These are phyloP conservation scores for Aspergillus novoparasiticus DNA, from an alignment of 2,329 filamentous ascomycete genomes.

Conservation along the genomic window DNA sequence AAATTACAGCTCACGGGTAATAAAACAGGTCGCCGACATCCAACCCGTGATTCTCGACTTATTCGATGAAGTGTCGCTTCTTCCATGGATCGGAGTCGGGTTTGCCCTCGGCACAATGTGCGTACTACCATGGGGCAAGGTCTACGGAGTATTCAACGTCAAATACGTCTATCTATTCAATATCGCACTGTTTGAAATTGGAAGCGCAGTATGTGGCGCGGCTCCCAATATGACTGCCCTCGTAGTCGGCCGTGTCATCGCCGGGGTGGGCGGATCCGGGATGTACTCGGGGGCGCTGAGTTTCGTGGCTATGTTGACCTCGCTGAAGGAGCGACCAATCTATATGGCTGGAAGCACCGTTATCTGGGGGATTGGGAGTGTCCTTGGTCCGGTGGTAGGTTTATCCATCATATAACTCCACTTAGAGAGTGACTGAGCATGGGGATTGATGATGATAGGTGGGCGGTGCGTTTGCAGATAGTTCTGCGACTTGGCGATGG, in stretches of 20 bases:
- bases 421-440: neutral
- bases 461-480: slow-evolving; percentile 20
- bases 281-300: slow-evolving; percentile 19
- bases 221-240: slow-evolving; percentile 48
- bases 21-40: neutral
- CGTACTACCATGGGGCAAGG: neutral
- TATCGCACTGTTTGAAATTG: slow-evolving; percentile 27
- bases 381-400: slow-evolving; percentile 35
- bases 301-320: neutral
- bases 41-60: neutral
- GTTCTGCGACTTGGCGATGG: slow-evolving; percentile 35
- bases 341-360: slow-evolving; percentile 27
- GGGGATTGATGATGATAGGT: neutral
- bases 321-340: neutral
- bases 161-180: slow-evolving; percentile 42
- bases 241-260: slow-evolving; percentile 42
- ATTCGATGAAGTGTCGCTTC: neutral
- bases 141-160: slow-evolving; percentile 39
- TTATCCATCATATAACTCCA: neutral
- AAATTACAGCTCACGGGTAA: neutral
- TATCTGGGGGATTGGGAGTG: slow-evolving; percentile 38
- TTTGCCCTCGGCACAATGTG: neutral
- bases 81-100: neutral
- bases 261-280: neutral
- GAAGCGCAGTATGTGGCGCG: slow-evolving; percentile 42